Evolutionary conservation across 2,329 filamentous ascomycete genomes (phyloP).

Genomic region (Cladobotryum protrusum): DNA sequence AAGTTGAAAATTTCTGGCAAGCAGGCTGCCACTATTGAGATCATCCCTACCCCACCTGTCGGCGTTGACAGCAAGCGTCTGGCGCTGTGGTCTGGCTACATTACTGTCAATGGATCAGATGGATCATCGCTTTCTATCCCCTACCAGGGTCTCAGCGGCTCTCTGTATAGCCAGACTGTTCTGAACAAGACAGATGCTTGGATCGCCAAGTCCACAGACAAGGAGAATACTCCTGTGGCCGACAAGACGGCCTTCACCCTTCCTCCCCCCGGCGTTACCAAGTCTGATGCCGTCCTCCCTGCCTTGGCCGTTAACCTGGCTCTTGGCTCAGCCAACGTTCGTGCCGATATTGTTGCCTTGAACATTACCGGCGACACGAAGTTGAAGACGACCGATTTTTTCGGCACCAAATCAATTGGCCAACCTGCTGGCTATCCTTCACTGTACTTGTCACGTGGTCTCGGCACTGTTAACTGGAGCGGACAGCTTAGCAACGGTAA

Average conservation of each 20-base stretch:
- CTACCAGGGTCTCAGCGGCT: slow-evolving; percentile 35
- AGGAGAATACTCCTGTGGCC: slow-evolving; percentile 18
- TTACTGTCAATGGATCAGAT: slow-evolving; percentile 35
- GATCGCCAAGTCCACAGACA: slow-evolving; percentile 29
- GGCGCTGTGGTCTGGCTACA: slow-evolving; percentile 37
- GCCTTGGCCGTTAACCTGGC: slow-evolving; percentile 34
- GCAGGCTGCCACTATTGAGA: slow-evolving; percentile 39
- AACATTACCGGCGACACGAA: slow-evolving; percentile 20
- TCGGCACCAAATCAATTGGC: slow-evolving; percentile 37
- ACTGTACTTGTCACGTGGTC: slow-evolving; percentile 24
- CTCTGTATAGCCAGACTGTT: slow-evolving; percentile 24
- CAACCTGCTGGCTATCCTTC: slow-evolving; percentile 37
- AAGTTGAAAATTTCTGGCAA: slow-evolving; percentile 38
- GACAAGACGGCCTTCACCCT: slow-evolving; percentile 36
- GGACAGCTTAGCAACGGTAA: slow-evolving; percentile 41
- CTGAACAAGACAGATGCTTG: slow-evolving; percentile 20
- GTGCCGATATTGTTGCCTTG: slow-evolving; percentile 39
- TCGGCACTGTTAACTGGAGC: slow-evolving; percentile 32
- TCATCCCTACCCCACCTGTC: slow-evolving; percentile 37
- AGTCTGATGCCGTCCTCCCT: slow-evolving; percentile 29
- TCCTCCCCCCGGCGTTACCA: slow-evolving; percentile 33
- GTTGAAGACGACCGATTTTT: slow-evolving; percentile 21
- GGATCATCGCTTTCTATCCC: slow-evolving; percentile 32
- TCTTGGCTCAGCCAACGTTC: slow-evolving; percentile 40
- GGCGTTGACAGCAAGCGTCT: slow-evolving; percentile 29